Evolutionary conservation across 1,284 basidiomycete genomes (phyloP).

Genomic region (Porogramme epimiltina): DNA sequence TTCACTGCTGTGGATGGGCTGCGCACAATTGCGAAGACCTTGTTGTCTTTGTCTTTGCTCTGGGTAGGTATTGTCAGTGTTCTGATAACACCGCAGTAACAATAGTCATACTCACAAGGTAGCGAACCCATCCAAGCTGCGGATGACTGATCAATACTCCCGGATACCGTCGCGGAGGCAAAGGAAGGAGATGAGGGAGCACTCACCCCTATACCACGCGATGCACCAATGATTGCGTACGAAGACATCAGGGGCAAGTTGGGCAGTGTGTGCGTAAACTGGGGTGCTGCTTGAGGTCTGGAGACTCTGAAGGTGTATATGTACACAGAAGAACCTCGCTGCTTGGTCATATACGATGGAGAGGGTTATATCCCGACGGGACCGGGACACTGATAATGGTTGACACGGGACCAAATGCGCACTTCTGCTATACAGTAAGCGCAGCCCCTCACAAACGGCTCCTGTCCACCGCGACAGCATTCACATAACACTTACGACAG

Average conservation of each 20-base stretch:
- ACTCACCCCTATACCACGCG: constrained; percentile 30
- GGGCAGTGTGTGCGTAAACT: not conserved
- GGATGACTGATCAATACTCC: constrained; percentile 16
- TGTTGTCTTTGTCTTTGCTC: constrained; percentile 20
- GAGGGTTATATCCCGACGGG: too few relatives aligned
- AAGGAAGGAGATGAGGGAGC: constrained; percentile 1
- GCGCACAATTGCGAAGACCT: constrained; percentile 29
- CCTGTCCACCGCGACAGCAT: too few relatives aligned
- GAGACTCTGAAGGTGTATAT: not conserved
- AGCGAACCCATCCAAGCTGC: constrained; percentile 36
- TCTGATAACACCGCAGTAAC: too few relatives aligned
- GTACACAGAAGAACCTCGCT: not conserved
- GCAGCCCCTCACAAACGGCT: too few relatives aligned
- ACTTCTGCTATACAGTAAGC: too few relatives aligned
- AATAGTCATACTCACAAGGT: too few relatives aligned
- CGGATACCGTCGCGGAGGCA: too few relatives aligned
- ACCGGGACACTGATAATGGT: too few relatives aligned
- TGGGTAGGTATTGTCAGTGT: not conserved
- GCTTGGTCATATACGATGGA: too few relatives aligned
- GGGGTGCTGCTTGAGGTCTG: not conserved
- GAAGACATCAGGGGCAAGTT: constrained; percentile 24
- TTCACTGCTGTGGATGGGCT: constrained; percentile 16
- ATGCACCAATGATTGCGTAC: constrained; percentile 30
- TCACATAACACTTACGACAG: too few relatives aligned
- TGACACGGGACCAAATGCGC: too few relatives aligned